phyloP scores from a whole-genome alignment of 805 yeast genomes.

The Candida chilensis region DNA sequence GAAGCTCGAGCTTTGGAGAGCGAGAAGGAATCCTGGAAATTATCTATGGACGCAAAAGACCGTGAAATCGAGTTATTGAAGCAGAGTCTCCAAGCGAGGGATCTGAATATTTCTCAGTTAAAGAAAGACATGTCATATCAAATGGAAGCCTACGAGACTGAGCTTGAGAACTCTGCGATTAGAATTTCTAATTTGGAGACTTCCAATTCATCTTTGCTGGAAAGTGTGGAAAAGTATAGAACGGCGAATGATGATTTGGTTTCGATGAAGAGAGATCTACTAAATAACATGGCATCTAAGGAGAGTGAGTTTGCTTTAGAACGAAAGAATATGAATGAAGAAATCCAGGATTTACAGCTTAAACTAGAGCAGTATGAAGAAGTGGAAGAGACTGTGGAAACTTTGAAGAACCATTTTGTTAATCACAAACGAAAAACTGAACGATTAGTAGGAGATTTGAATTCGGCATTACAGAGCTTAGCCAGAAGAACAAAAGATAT shows the following conservation, averaged over 20 bases:
- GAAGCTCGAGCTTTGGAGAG: neutral
- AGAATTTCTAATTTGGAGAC: neutral
- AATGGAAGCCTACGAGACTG: neutral
- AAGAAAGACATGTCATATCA: neutral
- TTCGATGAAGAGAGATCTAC: conserved; percentile 48
- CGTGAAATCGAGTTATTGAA: conserved; percentile 1
- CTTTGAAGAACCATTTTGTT: conserved; percentile 28
- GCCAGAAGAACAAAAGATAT: no score
- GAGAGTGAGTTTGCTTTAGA: conserved; percentile 53
- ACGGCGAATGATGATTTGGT: conserved; percentile 12
- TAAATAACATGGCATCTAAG: conserved; percentile 59
- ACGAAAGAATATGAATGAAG: conserved; percentile 35
- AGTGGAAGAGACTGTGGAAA: conserved; percentile 27
- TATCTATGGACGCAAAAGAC: neutral
- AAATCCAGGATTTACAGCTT: conserved; percentile 34
- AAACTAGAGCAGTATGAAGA: conserved; percentile 44
- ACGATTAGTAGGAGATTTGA: no score
- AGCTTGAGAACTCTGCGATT: neutral
- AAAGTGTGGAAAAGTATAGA: conserved; percentile 6
- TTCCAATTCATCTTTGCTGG: conserved; percentile 4
- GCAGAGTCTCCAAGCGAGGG: neutral
- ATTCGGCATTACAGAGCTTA: no score
- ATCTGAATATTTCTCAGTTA: neutral
- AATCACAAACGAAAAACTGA: conserved; percentile 7
- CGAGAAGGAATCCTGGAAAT: conserved; percentile 5